Evolutionary conservation across 129 eudicot genomes (phyloP).

Genomic region (Ambrosia artemisiifolia): DNA sequence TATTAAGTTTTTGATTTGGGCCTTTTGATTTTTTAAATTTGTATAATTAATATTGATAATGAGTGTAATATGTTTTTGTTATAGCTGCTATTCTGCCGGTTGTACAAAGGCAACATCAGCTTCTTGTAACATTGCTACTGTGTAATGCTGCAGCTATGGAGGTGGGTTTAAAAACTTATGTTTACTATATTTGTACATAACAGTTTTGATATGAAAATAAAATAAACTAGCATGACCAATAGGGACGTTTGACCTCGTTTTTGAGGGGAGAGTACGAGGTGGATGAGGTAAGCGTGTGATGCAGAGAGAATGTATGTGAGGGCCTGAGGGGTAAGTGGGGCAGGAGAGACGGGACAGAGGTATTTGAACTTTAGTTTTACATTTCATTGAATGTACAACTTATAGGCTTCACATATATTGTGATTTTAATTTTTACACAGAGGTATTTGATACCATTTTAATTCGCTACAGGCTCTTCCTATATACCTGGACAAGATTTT

Average conservation of each 20-base stretch:
- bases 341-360: no score
- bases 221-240: no score
- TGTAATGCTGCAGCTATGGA: constrained; percentile 99
- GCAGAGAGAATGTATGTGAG: no score
- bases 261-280: no score
- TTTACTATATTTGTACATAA: constrained; percentile 6
- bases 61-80: constrained; percentile 10
- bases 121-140: constrained; percentile 86
- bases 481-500: constrained; percentile 80
- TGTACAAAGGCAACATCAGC: constrained; percentile 96
- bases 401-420: background rate
- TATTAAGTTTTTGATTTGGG: background rate
- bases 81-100: constrained; percentile 90
- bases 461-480: constrained; percentile 82
- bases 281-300: no score
- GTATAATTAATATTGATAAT: constrained; percentile 5
- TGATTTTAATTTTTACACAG: background rate
- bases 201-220: constrained; percentile 5
- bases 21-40: no score
- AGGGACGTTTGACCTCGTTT: no score
- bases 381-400: background rate
- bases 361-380: no score
- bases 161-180: constrained; percentile 39
- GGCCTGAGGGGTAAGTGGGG: no score
- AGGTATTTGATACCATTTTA: constrained; percentile 14